phyloP scores from a whole-genome alignment of 768 basidiomycete genomes.

The Suillus clintonianus region DNA sequence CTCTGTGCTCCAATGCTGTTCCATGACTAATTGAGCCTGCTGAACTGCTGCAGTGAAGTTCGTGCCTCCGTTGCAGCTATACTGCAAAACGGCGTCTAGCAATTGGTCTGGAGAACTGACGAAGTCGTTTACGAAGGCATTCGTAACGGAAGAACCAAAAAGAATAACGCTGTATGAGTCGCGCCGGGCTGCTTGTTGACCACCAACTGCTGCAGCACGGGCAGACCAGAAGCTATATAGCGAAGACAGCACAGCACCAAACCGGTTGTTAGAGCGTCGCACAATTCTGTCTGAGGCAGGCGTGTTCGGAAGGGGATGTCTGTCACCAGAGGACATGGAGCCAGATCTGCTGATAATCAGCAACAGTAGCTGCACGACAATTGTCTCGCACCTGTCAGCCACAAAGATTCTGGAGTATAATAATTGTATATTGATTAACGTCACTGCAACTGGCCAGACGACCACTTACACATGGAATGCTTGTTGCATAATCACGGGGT shows the following conservation, averaged over 20 bases:
- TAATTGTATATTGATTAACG: background rate
- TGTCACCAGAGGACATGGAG: constrained; percentile 49
- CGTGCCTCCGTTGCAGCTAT: constrained; percentile 43
- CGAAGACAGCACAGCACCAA: constrained; percentile 61
- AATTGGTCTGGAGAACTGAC: constrained; percentile 46
- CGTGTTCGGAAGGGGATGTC: constrained; percentile 44
- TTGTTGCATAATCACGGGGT: constrained; percentile 53
- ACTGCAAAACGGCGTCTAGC: constrained; percentile 37
- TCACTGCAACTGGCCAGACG: background rate
- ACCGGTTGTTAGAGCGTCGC: constrained; percentile 43
- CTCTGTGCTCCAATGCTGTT: constrained; percentile 50
- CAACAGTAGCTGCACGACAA: background rate
- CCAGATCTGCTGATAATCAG: constrained; percentile 39
- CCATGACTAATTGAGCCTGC: constrained; percentile 40
- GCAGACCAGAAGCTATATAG: constrained; percentile 59
- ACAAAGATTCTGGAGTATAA: constrained; percentile 48
- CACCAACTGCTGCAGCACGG: constrained; percentile 40
- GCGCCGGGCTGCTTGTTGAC: constrained; percentile 32
- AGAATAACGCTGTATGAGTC: constrained; percentile 61
- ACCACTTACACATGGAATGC: constrained; percentile 60
- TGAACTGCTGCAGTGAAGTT: constrained; percentile 44
- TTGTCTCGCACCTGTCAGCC: constrained; percentile 44
- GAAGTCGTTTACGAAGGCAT: constrained; percentile 47
- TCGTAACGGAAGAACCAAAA: constrained; percentile 34
- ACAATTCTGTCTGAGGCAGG: constrained; percentile 42